phyloP scores from a whole-genome alignment of 768 basidiomycete genomes.

The Chalciporus chontae region DNA sequence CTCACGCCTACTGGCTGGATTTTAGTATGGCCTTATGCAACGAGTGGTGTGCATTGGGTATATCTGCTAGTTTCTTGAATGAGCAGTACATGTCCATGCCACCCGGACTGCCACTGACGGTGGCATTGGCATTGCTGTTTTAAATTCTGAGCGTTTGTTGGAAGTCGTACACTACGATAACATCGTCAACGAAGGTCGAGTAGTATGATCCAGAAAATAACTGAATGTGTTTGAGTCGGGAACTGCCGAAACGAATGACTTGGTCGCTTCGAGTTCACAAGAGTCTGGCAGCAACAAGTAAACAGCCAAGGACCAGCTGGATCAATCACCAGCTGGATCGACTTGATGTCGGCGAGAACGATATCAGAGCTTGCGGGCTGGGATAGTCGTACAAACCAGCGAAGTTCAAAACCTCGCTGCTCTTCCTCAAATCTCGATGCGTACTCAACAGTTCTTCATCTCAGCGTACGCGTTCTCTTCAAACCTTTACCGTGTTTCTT shows the following conservation, averaged over 20 bases:
- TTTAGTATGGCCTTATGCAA: too few species aligned
- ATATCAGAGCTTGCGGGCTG: slow-evolving; percentile 14
- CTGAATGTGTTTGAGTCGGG: background rate
- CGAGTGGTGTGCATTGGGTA: too few species aligned
- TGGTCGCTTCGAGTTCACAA: too few species aligned
- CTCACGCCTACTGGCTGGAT: too few species aligned
- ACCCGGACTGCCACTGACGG: too few species aligned
- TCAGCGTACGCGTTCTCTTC: slow-evolving; percentile 11
- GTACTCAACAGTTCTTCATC: slow-evolving; percentile 2
- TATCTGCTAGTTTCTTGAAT: too few species aligned
- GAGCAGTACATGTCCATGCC: too few species aligned
- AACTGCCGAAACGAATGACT: slow-evolving; percentile 11
- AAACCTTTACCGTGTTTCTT: background rate
- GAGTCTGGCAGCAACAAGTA: too few species aligned
- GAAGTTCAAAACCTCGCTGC: slow-evolving; percentile 6
- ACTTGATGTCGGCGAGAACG: slow-evolving; percentile 13
- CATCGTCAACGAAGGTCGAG: too few species aligned
- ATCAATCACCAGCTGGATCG: background rate
- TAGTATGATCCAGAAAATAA: too few species aligned
- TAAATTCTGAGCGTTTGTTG: background rate
- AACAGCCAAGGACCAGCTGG: background rate
- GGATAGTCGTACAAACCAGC: slow-evolving; percentile 15
- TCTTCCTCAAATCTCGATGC: slow-evolving; percentile 13
- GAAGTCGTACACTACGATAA: too few species aligned
- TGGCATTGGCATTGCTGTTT: too few species aligned